phyloP scores from a whole-genome alignment of 345 rosid species.

The Rhodamnia argentea region DNA sequence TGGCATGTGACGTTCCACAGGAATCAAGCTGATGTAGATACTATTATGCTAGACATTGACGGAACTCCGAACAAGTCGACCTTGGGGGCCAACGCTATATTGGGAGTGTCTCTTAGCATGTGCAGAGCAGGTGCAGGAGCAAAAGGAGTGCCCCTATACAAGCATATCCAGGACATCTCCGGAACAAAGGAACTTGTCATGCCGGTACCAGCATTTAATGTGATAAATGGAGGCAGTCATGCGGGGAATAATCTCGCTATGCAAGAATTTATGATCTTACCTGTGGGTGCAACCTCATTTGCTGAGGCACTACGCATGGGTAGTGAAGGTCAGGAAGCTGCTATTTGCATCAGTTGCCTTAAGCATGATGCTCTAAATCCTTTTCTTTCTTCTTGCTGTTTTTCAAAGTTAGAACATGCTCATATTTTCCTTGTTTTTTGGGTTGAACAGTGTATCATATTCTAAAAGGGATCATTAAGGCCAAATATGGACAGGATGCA shows the following conservation, averaged over 20 bases:
- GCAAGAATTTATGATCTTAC: slow-evolving; percentile 97
- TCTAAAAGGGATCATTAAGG: slow-evolving; percentile 78
- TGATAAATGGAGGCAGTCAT: slow-evolving; percentile 94
- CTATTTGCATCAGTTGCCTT: not conserved
- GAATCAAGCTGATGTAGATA: slow-evolving; percentile 87
- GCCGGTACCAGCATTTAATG: slow-evolving; percentile 97
- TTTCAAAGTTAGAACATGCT: not conserved
- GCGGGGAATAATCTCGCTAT: slow-evolving; percentile 97
- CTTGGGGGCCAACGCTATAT: slow-evolving; percentile 85
- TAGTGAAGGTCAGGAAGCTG: slow-evolving; percentile 66
- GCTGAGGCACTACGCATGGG: slow-evolving; percentile 92
- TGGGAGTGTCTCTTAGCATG: slow-evolving; percentile 88
- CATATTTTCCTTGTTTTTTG: not conserved
- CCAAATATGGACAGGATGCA: slow-evolving; percentile 95
- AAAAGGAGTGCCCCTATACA: slow-evolving; percentile 78
- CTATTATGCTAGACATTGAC: slow-evolving; percentile 78
- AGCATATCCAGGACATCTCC: slow-evolving; percentile 84
- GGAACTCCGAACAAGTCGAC: slow-evolving; percentile 87
- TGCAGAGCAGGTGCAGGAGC: slow-evolving; percentile 99
- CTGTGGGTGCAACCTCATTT: slow-evolving; percentile 83
- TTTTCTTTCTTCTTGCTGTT: not conserved
- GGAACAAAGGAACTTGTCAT: slow-evolving; percentile 92
- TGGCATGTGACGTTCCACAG: slow-evolving; percentile 15
- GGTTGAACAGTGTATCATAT: slow-evolving; percentile 65
- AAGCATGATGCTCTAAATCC: not conserved